Base-by-base conservation (phyloP, 805 yeast species). In the Sugiyamaella chiloensis region DNA sequence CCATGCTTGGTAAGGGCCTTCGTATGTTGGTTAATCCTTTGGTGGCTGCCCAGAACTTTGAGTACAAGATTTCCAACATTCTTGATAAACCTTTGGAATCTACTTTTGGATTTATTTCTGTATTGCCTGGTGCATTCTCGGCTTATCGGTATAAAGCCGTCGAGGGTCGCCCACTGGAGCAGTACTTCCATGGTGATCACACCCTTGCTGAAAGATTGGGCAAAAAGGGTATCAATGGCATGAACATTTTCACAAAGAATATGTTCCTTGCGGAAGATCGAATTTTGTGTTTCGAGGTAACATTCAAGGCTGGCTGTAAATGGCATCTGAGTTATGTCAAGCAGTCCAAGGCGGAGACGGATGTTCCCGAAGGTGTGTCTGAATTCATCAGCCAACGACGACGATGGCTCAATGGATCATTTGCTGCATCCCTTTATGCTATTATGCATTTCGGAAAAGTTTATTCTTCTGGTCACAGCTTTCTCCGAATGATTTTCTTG, bases 201-300 rank as follows among this genome's bases (percentile, higher is more conserved):
- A 66, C 85, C 55, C 58, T 76, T 68, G 61, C 70, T 6, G 52
- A 52, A 23, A 58, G 72, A 1, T 54, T 70, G 42, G 78, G 81
- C 44, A 79, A 78, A 24, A 67, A 68, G 56, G 81, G 80, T 8
- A 65, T 79, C 34, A 80, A 79, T 52, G 83, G 81, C 2, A 75
- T 78, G 66, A 80, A 76, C 56, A 80, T 81, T 53, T 81, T 81
- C 68, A 76, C 82, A 20, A 79, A 81, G 48, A 81, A 81, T 60
- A 81, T 81, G 86, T 81, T 80, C 58, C 66, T 81, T 54, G 86
- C 86, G 47, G 86, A 81, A 63, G 86, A 81, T 59, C 76, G 86
- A 57, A 81, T 81, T 55, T 68, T 81, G 51, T 81, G 86, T 64
- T 78, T 76, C 59, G 86, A 81, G 56, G 74, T 81, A 45, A 79